phyloP scores from a whole-genome alignment of 2,329 filamentous ascomycete genomes.

The Tolypocladium ovalisporum region DNA sequence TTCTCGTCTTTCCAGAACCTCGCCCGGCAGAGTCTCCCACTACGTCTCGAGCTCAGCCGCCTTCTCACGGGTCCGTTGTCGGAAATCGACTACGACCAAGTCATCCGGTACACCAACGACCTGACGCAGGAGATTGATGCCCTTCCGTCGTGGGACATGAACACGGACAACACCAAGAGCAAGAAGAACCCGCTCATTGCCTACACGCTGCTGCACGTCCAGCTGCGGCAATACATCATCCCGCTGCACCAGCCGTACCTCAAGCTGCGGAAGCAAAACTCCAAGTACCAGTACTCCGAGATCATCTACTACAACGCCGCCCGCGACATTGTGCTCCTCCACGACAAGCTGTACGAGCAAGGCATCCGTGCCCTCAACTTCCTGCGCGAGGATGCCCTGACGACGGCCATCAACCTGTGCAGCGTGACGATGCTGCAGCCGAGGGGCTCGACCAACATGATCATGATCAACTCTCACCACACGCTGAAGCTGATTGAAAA shows the following conservation, averaged over 20 bases:
- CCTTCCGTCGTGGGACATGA: constrained; percentile 42
- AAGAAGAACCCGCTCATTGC: constrained; percentile 46
- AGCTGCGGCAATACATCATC: constrained; percentile 51
- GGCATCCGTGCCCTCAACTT: constrained; percentile 49
- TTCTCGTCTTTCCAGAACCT: constrained; percentile 49
- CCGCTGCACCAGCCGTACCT: constrained; percentile 50
- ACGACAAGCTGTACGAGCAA: constrained; percentile 48
- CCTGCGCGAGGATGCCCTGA: constrained; percentile 47
- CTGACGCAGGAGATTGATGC: constrained; percentile 50
- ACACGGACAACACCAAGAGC: constrained; percentile 21
- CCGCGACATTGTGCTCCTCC: constrained; percentile 49
- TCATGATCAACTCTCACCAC: constrained; percentile 50
- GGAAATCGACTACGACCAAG: constrained; percentile 49
- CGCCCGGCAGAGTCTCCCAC: constrained; percentile 41
- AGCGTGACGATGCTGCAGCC: constrained; percentile 51
- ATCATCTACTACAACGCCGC: constrained; percentile 54
- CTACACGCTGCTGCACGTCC: constrained; percentile 49
- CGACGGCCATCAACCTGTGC: constrained; percentile 49
- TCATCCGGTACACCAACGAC: constrained; percentile 50
- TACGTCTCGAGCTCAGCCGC: constrained; percentile 46
- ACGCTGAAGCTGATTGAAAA: constrained; percentile 51
- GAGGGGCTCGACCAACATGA: constrained; percentile 46
- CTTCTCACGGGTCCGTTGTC: constrained; percentile 42
- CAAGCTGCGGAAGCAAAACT: constrained; percentile 46
- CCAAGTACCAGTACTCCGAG: constrained; percentile 52